A percentile compares a stretch with the other conserved stretches of the same genome.
These are phyloP conservation scores for Phaeophleospora eucalypticola DNA, from an alignment of 2,329 filamentous ascomycete genomes.

Conservation along the genomic window DNA sequence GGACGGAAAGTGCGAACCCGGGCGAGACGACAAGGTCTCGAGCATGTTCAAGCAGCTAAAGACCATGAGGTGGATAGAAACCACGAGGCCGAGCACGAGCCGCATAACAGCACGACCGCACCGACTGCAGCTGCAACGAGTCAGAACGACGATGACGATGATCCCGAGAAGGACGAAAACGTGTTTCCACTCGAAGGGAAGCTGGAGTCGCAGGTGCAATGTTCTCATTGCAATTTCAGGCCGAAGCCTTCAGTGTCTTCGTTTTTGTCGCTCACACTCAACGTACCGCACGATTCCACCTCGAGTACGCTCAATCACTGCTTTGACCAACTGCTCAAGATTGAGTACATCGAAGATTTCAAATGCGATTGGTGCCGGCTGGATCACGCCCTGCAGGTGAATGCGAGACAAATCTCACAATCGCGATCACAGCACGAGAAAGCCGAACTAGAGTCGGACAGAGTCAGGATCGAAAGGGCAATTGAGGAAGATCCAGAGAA, in stretches of 20 bases:
- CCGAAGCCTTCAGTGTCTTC: constrained; percentile 77
- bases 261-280: constrained; percentile 88
- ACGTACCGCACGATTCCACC: constrained; percentile 69
- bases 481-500: constrained; percentile 79
- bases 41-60: neutral
- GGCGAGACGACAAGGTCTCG: constrained; percentile 37
- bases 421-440: constrained; percentile 47
- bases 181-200: constrained; percentile 90
- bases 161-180: constrained; percentile 51
- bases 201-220: constrained; percentile 93
- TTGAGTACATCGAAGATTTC: constrained; percentile 94
- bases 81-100: too few species aligned
- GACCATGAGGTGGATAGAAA: too few species aligned
- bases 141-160: constrained; percentile 28
- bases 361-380: constrained; percentile 90
- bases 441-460: constrained; percentile 49
- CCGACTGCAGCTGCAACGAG: constrained; percentile 4
- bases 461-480: constrained; percentile 63
- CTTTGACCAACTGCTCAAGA: constrained; percentile 91
- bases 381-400: constrained; percentile 66
- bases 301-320: constrained; percentile 80
- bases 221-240: constrained; percentile 82
- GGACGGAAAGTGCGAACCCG: constrained; percentile 67
- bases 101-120: too few species aligned
- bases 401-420: constrained; percentile 57